Conservation (phyloP, 192 early-diverging fungal genomes). For the Backusella psychrophila region DNA sequence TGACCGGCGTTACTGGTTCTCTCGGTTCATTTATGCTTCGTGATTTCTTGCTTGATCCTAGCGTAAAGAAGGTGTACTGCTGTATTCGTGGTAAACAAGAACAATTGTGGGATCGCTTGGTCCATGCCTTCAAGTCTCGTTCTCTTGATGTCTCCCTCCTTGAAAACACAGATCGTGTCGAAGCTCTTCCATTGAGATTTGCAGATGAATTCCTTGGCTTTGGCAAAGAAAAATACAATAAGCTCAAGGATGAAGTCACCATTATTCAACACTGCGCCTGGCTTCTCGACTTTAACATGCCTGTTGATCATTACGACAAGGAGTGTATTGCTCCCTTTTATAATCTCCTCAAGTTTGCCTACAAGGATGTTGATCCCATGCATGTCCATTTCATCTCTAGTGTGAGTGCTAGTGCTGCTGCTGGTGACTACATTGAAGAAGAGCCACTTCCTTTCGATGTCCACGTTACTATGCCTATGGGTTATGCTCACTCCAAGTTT, state of each 20-base stretch:
- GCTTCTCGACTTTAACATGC: conserved; percentile 34
- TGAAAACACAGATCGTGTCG: neutral
- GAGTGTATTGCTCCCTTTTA: conserved; percentile 22
- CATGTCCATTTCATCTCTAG: conserved; percentile 25
- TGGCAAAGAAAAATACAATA: conserved; percentile 16
- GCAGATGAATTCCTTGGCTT: conserved; percentile 27
- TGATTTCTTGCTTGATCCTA: conserved; percentile 18
- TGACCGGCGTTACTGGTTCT: conserved; percentile 37
- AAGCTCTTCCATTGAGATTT: conserved; percentile 19
- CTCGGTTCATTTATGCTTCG: conserved; percentile 28
- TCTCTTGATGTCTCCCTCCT: conserved; percentile 21
- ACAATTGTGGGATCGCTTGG: conserved; percentile 10
- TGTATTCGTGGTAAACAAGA: conserved; percentile 25
- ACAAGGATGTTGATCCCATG: conserved; percentile 12
- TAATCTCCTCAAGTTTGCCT: conserved; percentile 21
- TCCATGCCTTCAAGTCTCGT: conserved; percentile 22
- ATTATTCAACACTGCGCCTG: conserved; percentile 35
- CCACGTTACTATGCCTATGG: conserved; percentile 18
- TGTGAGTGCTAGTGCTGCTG: conserved; percentile 16
- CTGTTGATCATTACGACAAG: conserved; percentile 26
- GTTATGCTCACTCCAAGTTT: conserved; percentile 34
- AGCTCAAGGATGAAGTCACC: conserved; percentile 24
- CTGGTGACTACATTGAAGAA: conserved; percentile 8
- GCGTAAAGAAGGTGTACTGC: conserved; percentile 28
- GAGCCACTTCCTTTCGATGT: conserved; percentile 14